Percentiles rank a stretch among this genome's conserved stretches.
Conservation (phyloP, 169 alveolate genomes). For the Sarcocystis neurona region DNA sequence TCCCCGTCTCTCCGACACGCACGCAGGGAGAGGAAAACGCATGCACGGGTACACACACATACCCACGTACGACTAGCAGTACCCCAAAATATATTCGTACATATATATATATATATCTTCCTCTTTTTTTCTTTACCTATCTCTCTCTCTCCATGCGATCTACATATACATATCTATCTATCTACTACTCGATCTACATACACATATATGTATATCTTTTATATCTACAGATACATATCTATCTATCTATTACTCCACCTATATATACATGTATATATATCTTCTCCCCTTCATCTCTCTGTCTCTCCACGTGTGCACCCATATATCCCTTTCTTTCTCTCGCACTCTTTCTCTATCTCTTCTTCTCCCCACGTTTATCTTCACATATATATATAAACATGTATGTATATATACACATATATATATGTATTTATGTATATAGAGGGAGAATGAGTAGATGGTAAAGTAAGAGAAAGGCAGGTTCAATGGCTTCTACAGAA, state of each 20-base stretch:
- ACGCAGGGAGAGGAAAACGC: background rate
- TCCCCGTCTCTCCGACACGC: too few relatives aligned
- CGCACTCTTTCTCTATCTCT: background rate
- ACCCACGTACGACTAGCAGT: background rate
- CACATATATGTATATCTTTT: background rate
- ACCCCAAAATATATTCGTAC: background rate
- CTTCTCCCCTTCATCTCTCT: background rate
- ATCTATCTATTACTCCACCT: background rate
- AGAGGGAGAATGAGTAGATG: too few relatives aligned
- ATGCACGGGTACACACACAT: background rate
- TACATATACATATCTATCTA: background rate
- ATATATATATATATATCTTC: constrained; percentile 11
- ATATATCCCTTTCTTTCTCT: background rate
- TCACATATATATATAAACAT: too few relatives aligned
- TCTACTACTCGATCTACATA: background rate
- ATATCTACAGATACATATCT: background rate
- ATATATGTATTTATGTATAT: too few relatives aligned
- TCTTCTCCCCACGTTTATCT: too few relatives aligned
- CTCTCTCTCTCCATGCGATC: background rate
- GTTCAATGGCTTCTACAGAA: too few relatives aligned
- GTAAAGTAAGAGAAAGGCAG: too few relatives aligned
- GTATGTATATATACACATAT: too few relatives aligned
- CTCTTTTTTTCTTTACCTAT: background rate
- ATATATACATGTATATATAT: constrained; percentile 18
- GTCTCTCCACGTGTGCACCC: too few relatives aligned